Conservation (phyloP, 176 grass and related monocot species). For the Ensete ventricosum region DNA sequence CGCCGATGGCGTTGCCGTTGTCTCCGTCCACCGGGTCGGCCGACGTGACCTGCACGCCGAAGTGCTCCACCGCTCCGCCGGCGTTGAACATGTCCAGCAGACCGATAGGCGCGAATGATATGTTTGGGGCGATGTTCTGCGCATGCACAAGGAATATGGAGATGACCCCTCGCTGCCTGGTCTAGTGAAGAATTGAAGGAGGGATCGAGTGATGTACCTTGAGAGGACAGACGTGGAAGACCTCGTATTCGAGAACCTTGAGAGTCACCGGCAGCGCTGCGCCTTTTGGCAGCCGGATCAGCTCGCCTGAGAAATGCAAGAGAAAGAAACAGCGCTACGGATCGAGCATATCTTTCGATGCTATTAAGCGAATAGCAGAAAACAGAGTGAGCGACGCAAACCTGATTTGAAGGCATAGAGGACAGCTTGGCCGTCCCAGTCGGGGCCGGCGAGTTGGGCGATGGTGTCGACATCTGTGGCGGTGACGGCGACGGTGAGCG, state of each 20-base stretch:
- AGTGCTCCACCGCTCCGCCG: conserved; percentile 61
- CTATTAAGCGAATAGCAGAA: too few relatives aligned
- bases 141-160: too few relatives aligned
- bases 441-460: conserved; percentile 17
- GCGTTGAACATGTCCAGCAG: conserved; percentile 84
- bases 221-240: conserved; percentile 64
- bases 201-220: conserved; percentile 12
- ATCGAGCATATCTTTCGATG: too few relatives aligned
- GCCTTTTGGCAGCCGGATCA: conserved; percentile 46
- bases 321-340: too few relatives aligned
- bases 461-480: conserved; percentile 45
- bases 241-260: conserved; percentile 58
- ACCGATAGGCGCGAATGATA: conserved; percentile 43
- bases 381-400: background rate
- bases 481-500: conserved; percentile 40
- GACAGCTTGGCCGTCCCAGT: conserved; percentile 37
- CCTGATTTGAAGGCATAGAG: conserved; percentile 47
- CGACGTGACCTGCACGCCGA: conserved; percentile 3
- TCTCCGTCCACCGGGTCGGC: background rate
- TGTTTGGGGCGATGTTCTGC: background rate
- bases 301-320: conserved; percentile 22
- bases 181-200: background rate
- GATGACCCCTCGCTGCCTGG: too few relatives aligned
- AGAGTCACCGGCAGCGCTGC: conserved; percentile 58
- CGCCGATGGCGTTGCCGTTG: background rate